Evolutionary conservation across 2,329 filamentous ascomycete genomes (phyloP), one percentile per base, ranked within the genome.

Genomic region (Cadophora malorum): DNA sequence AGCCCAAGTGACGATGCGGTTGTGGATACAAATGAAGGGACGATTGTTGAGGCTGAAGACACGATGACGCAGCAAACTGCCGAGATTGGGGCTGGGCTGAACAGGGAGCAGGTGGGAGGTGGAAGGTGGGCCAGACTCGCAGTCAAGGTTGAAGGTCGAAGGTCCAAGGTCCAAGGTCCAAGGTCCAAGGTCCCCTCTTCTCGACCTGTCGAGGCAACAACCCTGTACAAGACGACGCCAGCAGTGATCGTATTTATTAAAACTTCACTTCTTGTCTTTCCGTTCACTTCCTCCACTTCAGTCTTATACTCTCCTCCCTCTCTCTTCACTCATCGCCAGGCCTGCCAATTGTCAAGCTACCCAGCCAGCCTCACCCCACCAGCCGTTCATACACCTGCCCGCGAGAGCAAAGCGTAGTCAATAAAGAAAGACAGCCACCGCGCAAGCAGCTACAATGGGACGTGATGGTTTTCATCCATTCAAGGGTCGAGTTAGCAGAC

Each of bases 391-490:
- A 35, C 31, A 21, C 31, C 52, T 56, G 47, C 47, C 58, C 35
- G 50, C 28, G 3, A 25, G 35, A n/a, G 25, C 10, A 63, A 31
- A 35, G 31, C 47, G 56, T 49, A 38, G 21, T 21, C 41, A 25
- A 7, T 41, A 45, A 45, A 31, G 35, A 31, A 61, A 69, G 23
- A 28, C 38, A 60, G 31, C 45, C n/a, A 53, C 23, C 19, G 47
- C 64, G 47, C 45, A 58, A 33, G 9, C 63, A 73, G 66, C 28
- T 25, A 67, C 53, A 50, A 78, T 77, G 75, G 72, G 73, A 25
- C 69, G 72, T 58, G 74, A 75, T 35, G 72, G 81, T 62, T 84
- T 86, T 70, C 84, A 86, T 74, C 84, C 84, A 10, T 86, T 86
- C 75, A 81, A 81, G 70, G 84, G 84, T 14, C 78, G 82, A 70